phyloP scores from a whole-genome alignment of 768 basidiomycete genomes.

The Sistotremastrum suecicum region DNA sequence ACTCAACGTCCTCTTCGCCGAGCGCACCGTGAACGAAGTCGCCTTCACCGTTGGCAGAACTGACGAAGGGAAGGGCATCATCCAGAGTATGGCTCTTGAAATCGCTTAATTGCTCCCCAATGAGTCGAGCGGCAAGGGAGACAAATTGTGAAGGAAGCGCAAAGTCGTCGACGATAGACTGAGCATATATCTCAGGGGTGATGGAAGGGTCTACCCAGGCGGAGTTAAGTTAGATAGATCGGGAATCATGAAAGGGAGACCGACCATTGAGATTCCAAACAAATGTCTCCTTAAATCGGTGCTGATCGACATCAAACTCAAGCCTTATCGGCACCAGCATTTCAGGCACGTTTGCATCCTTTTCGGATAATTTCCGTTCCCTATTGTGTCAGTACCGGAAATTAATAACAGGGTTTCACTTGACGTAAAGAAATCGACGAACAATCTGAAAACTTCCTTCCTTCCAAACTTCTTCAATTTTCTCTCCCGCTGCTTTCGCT shows the following conservation, averaged over 20 bases:
- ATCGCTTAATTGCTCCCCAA: constrained; percentile 80
- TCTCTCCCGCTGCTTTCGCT: constrained; percentile 25
- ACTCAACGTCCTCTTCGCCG: constrained; percentile 34
- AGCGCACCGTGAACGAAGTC: constrained; percentile 28
- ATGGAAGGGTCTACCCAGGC: constrained; percentile 62
- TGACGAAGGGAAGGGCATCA: neutral
- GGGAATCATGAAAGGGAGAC: constrained; percentile 11
- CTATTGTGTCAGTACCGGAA: constrained; percentile 20
- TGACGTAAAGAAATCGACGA: constrained; percentile 21
- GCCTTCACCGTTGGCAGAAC: constrained; percentile 9
- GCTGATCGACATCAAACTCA: constrained; percentile 90
- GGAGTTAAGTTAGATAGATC: neutral
- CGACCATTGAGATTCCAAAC: constrained; percentile 94
- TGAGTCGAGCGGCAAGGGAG: constrained; percentile 57
- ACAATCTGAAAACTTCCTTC: constrained; percentile 67
- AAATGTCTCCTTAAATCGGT: constrained; percentile 91
- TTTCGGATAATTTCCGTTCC: constrained; percentile 42
- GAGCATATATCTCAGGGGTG: constrained; percentile 82
- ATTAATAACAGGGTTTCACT: neutral
- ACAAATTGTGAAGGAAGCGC: constrained; percentile 52
- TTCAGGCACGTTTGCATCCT: constrained; percentile 53
- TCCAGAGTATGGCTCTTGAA: constrained; percentile 47
- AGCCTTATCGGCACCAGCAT: constrained; percentile 88
- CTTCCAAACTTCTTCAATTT: constrained; percentile 37
- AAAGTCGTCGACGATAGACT: constrained; percentile 86